These are phyloP conservation scores for Vicia sativa DNA, from an alignment of 306 rosid genomes.

Conservation along the genomic window DNA sequence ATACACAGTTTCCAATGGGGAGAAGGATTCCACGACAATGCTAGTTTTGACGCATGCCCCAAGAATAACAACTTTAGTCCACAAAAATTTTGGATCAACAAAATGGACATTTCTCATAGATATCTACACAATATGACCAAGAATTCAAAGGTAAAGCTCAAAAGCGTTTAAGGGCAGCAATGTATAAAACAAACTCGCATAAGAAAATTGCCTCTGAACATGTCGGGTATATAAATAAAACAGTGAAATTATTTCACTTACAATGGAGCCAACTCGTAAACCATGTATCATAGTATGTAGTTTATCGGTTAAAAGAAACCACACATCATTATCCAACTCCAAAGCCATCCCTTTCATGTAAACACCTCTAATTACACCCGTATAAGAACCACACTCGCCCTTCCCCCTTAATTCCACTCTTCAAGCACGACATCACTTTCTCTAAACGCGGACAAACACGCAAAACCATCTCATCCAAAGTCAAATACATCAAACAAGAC, in stretches of 20 bases:
- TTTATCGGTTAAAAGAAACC: conserved; percentile 83
- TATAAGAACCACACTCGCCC: conserved; percentile 71
- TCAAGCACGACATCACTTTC: conserved; percentile 34
- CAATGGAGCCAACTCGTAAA: conserved; percentile 79
- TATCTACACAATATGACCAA: conserved; percentile 49
- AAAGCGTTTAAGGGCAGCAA: neutral
- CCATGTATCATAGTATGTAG: conserved; percentile 66
- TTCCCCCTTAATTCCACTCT: conserved; percentile 46
- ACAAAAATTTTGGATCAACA: conserved; percentile 71
- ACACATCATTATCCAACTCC: conserved; percentile 84
- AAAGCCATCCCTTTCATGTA: conserved; percentile 88
- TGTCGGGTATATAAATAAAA: neutral
- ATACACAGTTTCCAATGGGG: conserved; percentile 80
- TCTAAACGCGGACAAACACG: conserved; percentile 43
- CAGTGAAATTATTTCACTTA: conserved; percentile 48
- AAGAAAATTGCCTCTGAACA: conserved; percentile 10
- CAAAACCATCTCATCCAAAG: conserved; percentile 54
- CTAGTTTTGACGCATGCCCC: conserved; percentile 86
- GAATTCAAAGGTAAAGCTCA: neutral
- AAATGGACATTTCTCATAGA: conserved; percentile 78
- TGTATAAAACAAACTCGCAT: neutral
- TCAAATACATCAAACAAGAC: conserved; percentile 69
- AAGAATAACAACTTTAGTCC: conserved; percentile 82
- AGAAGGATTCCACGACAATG: conserved; percentile 70
- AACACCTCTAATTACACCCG: conserved; percentile 66